Percentiles rank a stretch among this genome's conserved stretches.
Evolutionary conservation across 345 rosid species (phyloP).

Genomic region (Salix exigua): DNA sequence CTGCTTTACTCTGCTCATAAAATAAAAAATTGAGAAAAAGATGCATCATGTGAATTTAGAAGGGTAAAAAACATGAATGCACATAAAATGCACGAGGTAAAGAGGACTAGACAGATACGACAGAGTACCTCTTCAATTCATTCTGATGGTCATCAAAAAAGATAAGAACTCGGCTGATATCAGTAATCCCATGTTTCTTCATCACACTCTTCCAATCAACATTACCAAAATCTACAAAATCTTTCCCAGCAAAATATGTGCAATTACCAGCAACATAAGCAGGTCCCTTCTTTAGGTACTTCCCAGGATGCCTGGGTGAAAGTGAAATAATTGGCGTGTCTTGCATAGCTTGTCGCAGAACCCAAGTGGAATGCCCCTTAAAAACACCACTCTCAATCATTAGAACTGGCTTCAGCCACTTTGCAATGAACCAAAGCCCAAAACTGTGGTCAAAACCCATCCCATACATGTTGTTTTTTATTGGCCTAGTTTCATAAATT

Average conservation of each 20-base stretch:
- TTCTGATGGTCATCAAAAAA: slow-evolving; percentile 98
- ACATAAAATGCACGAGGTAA: not conserved
- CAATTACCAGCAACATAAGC: slow-evolving; percentile 97
- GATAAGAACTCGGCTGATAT: slow-evolving; percentile 60
- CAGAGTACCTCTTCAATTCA: slow-evolving; percentile 75
- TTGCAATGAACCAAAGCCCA: slow-evolving; percentile 94
- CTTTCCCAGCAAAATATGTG: slow-evolving; percentile 96
- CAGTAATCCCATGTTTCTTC: slow-evolving; percentile 56
- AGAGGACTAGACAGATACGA: not conserved
- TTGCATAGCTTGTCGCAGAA: slow-evolving; percentile 96
- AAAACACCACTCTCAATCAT: slow-evolving; percentile 99
- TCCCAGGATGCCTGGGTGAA: slow-evolving; percentile 89
- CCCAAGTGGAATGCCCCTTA: slow-evolving; percentile 99
- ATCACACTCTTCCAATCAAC: slow-evolving; percentile 75
- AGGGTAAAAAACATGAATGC: not conserved
- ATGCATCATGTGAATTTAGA: not conserved
- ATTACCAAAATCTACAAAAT: slow-evolving; percentile 92
- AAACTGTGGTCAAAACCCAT: slow-evolving; percentile 99
- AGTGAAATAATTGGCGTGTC: slow-evolving; percentile 72
- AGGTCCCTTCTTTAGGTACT: slow-evolving; percentile 84
- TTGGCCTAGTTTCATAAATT: slow-evolving; percentile 88
- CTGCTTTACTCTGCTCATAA: slow-evolving; percentile 62
- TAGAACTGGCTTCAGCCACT: slow-evolving; percentile 85
- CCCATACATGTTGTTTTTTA: slow-evolving; percentile 86
- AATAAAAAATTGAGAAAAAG: slow-evolving; percentile 14